Base-by-base conservation (phyloP, 108 stramenopile species). In the Fragilariopsis cylindrus region DNA sequence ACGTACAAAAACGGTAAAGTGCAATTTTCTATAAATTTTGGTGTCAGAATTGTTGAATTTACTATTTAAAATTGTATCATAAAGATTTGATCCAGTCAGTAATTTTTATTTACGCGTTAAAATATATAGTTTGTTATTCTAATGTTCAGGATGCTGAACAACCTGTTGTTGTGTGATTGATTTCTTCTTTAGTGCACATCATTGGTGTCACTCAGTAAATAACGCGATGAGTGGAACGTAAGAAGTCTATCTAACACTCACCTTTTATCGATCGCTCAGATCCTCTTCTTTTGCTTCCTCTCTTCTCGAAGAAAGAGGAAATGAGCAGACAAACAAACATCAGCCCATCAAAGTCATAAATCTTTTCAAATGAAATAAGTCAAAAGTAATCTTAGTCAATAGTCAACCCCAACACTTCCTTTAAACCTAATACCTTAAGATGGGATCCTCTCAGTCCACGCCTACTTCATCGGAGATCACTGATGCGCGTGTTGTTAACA, bases 361-460 rank as follows among this genome's bases (percentile, higher is more conserved):
- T 63, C 30, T 30, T 63, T 45, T 63, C 62, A 11, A 63, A 63
- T 63, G 62, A 43, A 63, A 7, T 40, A 30, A 30, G 30, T 30
- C 30, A 43, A 63, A 45, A 63, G 45, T 63, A 45, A 63, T 63
- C 62, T 72, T 72, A 65, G 78, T 79, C 78, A 79, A 52, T 56
- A 79, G 74, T 79, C 69, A 63, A 63, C 62, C 30, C 62, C 46
- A 81, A 58, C 76, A 39, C 53, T 30, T 6, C 64, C 77, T 57
- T 64, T 54, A 7, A 48, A 48, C 67, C 62, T 70, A 60, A 55
- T 19, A 50, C 30, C n/a, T 65, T 42, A 84, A 53, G 39, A 84
- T 84, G 84, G 84, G 84, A 78, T 60, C 77, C 41, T 70, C 69
- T 73, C 73, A 76, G 84, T 84, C 84, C 77, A 70, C 77, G 81